Evolutionary conservation across 2,329 filamentous ascomycete species (phyloP).

Genomic region (Stagonosporopsis vannaccii): DNA sequence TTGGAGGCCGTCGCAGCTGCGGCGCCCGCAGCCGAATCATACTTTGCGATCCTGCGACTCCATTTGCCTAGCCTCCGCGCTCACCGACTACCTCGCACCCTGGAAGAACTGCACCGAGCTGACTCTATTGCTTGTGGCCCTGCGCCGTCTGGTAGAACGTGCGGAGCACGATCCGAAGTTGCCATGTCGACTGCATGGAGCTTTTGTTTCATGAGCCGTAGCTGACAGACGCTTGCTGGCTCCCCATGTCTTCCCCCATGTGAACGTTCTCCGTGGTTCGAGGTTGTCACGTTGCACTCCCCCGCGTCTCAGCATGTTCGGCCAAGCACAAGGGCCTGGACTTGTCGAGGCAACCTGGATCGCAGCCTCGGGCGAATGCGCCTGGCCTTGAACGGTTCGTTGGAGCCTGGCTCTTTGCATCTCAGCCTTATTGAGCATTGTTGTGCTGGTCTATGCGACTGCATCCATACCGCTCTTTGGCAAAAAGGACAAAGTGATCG

Average conservation of each 20-base stretch:
- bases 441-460: not conserved
- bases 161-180: conserved; percentile 7
- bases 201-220: conserved; percentile 5
- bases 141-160: conserved; percentile 10
- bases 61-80: conserved; percentile 19
- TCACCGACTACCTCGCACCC: conserved; percentile 7
- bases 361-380: not conserved
- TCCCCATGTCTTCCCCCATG: not conserved
- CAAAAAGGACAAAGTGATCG: not conserved
- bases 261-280: conserved; percentile 3
- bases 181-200: conserved; percentile 15
- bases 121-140: not conserved
- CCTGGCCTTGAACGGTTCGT: not conserved
- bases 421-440: too few relatives aligned
- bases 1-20: conserved; percentile 6
- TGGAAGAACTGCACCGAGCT: not conserved
- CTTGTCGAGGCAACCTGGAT: not conserved
- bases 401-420: not conserved
- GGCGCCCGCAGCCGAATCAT: conserved; percentile 11
- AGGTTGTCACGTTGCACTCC: conserved; percentile 3
- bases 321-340: conserved; percentile 4
- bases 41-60: conserved; percentile 9
- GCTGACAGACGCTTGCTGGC: conserved; percentile 4
- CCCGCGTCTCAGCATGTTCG: conserved; percentile 12
- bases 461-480: not conserved